phyloP scores from a whole-genome alignment of 2,329 filamentous ascomycete species.

The Cercospora sojina region DNA sequence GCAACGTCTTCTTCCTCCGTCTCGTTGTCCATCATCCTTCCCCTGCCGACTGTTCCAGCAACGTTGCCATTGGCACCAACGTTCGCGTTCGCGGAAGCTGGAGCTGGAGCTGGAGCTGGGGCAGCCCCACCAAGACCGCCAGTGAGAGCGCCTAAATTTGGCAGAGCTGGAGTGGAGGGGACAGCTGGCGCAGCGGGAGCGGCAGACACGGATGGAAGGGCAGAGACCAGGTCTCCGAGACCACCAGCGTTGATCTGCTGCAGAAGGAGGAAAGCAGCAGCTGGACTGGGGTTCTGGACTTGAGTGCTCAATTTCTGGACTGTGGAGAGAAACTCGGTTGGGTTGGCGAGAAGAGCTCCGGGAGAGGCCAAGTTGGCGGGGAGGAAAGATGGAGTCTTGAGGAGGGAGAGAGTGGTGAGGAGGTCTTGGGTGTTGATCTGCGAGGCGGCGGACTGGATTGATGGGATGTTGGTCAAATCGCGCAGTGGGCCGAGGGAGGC shows the following conservation, averaged over 20 bases:
- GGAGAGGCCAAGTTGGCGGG: background rate
- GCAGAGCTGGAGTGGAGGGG: background rate
- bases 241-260: slow-evolving; percentile 14
- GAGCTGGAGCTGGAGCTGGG: no score
- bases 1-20: background rate
- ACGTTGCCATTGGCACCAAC: background rate
- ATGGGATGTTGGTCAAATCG: slow-evolving; percentile 17
- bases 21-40: background rate
- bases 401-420: slow-evolving; percentile 14
- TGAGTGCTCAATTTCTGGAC: slow-evolving; percentile 7
- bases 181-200: background rate
- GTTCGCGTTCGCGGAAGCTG: background rate
- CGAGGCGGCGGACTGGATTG: slow-evolving; percentile 16
- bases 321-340: slow-evolving; percentile 9
- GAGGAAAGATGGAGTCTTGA: slow-evolving; percentile 11
- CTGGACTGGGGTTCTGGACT: slow-evolving; percentile 4
- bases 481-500: slow-evolving; percentile 17
- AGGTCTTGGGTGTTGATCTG: slow-evolving; percentile 18
- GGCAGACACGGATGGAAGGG: background rate
- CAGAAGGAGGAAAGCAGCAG: slow-evolving; percentile 15
- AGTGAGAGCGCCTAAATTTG: background rate
- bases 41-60: background rate
- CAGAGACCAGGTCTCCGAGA: background rate
- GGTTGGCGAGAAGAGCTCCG: slow-evolving; percentile 15
- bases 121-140: background rate